A percentile compares a stretch with the other conserved stretches of the same genome.
Conservation (phyloP, 768 basidiomycete genomes). For the Dendrothele bispora region DNA sequence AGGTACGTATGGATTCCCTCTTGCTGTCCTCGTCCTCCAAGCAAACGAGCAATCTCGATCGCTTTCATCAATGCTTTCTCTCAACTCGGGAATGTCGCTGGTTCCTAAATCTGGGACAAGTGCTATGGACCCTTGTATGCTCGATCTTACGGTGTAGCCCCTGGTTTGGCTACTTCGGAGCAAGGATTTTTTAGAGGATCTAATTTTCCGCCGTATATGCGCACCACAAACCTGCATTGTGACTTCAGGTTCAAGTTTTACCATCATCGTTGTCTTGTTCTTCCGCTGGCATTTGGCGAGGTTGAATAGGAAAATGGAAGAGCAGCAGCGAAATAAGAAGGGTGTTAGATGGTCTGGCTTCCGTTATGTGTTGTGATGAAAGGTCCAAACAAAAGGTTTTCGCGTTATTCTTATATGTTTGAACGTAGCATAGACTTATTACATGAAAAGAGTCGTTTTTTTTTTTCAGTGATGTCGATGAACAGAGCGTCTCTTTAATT, state of each 20-base stretch:
- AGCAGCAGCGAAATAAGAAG: neutral
- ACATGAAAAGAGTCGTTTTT: too few species aligned
- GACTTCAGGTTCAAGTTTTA: neutral
- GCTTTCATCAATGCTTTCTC: constrained; percentile 80
- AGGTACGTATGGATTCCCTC: constrained; percentile 51
- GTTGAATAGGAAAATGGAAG: neutral
- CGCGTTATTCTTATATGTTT: too few species aligned
- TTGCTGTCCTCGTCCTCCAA: constrained; percentile 68
- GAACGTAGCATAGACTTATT: too few species aligned
- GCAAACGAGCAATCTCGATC: constrained; percentile 81
- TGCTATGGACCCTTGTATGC: too few species aligned
- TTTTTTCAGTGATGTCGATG: too few species aligned
- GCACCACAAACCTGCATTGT: constrained; percentile 1
- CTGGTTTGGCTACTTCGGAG: too few species aligned
- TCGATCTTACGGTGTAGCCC: too few species aligned
- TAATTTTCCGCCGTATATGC: too few species aligned
- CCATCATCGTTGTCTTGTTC: neutral
- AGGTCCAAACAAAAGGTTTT: too few species aligned
- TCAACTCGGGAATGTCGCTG: constrained; percentile 81
- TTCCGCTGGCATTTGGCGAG: neutral
- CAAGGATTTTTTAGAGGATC: too few species aligned
- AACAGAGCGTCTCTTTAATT: too few species aligned
- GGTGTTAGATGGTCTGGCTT: neutral
- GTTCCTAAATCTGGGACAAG: too few species aligned
- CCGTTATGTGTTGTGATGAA: constrained; percentile 1